Evolutionary conservation across 139 green algal genomes (phyloP).

Genomic region (Asterochloris erici): DNA sequence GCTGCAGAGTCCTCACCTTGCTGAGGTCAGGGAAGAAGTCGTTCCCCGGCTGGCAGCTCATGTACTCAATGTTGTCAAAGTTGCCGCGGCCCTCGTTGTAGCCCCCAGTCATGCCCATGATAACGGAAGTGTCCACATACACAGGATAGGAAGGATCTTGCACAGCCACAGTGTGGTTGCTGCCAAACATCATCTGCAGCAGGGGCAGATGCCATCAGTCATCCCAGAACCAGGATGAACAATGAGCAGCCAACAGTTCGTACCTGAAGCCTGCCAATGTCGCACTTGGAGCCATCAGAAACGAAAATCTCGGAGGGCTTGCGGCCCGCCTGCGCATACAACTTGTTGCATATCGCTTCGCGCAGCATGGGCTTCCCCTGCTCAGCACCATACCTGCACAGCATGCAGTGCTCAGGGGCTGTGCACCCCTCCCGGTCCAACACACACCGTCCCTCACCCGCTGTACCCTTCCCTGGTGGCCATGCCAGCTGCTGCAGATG

Average conservation of each 20-base stretch:
- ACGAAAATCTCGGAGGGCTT: slow-evolving; percentile 91
- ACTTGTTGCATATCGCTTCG: slow-evolving; percentile 69
- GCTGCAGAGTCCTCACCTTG: slow-evolving; percentile 33
- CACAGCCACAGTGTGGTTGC: slow-evolving; percentile 52
- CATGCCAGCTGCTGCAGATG: slow-evolving; percentile 74
- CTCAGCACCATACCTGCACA: slow-evolving; percentile 91
- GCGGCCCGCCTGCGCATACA: slow-evolving; percentile 74
- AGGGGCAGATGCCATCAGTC: not conserved
- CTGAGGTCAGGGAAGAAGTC: slow-evolving; percentile 96
- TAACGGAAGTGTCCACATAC: slow-evolving; percentile 98
- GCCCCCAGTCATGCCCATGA: slow-evolving; percentile 92
- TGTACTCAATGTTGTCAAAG: slow-evolving; percentile 93
- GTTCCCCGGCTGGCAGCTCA: slow-evolving; percentile 92
- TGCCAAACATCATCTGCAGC: slow-evolving; percentile 73
- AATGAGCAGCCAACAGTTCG: not conserved
- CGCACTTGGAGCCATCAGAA: slow-evolving; percentile 97
- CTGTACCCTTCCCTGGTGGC: slow-evolving; percentile 92
- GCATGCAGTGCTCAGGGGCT: not conserved
- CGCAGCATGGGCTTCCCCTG: slow-evolving; percentile 81
- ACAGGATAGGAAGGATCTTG: slow-evolving; percentile 99
- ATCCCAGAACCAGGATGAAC: not conserved
- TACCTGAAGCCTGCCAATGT: slow-evolving; percentile 95
- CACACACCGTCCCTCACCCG: slow-evolving; percentile 52
- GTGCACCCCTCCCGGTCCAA: no score
- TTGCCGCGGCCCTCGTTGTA: slow-evolving; percentile 67